Conservation (phyloP, 768 basidiomycete genomes). For the Hypsizygus marmoreus region DNA sequence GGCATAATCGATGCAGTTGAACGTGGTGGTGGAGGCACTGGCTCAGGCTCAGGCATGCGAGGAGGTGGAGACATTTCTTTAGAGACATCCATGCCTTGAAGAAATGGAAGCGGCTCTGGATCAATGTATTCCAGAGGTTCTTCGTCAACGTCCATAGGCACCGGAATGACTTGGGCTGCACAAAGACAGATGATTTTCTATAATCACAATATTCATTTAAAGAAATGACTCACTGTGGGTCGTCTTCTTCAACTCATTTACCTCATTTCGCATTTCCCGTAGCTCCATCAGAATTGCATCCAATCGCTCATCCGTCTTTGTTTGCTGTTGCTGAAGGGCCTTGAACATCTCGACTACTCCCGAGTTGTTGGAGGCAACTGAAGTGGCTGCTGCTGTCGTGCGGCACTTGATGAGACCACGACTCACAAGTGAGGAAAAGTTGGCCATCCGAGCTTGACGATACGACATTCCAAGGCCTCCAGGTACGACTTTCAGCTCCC, state of each 20-base stretch:
- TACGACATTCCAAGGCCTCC: conserved; percentile 20
- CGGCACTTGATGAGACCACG: neutral
- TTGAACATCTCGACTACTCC: too few species aligned
- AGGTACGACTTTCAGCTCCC: conserved; percentile 19
- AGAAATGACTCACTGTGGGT: too few species aligned
- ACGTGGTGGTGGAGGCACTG: too few species aligned
- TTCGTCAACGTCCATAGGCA: neutral
- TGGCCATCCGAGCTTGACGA: neutral
- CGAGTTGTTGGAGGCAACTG: too few species aligned
- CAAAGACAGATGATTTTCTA: neutral
- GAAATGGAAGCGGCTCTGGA: neutral
- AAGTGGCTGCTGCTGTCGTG: neutral
- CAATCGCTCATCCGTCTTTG: too few species aligned
- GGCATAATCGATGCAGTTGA: too few species aligned
- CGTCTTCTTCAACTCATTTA: too few species aligned
- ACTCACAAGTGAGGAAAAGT: conserved; percentile 6
- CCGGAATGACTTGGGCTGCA: too few species aligned
- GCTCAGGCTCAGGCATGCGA: neutral
- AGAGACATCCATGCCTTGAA: neutral
- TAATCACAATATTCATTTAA: neutral
- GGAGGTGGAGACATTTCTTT: neutral
- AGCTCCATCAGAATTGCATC: too few species aligned
- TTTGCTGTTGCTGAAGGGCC: too few species aligned
- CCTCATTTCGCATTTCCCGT: too few species aligned
- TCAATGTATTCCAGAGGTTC: neutral